These are phyloP conservation scores for Reutealis trisperma DNA, from an alignment of 345 rosid genomes.

Conservation along the genomic window DNA sequence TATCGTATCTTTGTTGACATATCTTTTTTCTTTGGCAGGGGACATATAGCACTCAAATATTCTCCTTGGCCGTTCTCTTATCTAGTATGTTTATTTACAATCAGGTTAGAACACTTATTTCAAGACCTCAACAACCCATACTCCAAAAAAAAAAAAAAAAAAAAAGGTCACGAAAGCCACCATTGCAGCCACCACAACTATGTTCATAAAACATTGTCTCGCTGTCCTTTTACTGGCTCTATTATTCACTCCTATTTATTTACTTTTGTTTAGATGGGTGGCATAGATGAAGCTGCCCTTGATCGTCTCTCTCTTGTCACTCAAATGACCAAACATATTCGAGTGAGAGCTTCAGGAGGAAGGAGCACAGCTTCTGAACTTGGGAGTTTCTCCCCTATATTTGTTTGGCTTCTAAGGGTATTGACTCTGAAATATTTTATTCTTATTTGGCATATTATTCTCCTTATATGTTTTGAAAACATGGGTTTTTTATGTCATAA, in stretches of 20 bases:
- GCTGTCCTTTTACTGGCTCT: background rate
- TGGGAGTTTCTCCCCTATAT: conserved; percentile 93
- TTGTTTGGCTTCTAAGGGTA: conserved; percentile 99
- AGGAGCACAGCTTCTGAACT: conserved; percentile 74
- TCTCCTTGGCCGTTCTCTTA: conserved; percentile 90
- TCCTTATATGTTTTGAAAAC: background rate
- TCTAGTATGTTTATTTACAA: conserved; percentile 98
- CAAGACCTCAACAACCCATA: background rate
- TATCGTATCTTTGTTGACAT: background rate
- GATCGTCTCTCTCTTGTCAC: conserved; percentile 97
- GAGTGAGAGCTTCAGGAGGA: conserved; percentile 90
- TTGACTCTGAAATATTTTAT: conserved; percentile 8
- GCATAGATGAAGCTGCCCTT: conserved; percentile 93
- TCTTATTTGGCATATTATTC: background rate
- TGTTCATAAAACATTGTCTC: background rate
- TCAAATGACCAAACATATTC: conserved; percentile 95
- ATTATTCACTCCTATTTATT: conserved; percentile 5
- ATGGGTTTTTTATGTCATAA: background rate
- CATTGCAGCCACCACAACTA: too few relatives aligned
- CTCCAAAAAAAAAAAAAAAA: too few relatives aligned
- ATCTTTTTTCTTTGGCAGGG: conserved; percentile 52
- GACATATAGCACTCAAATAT: conserved; percentile 98
- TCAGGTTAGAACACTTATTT: conserved; percentile 55
- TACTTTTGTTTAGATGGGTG: conserved; percentile 69
- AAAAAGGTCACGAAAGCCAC: too few relatives aligned